These are phyloP conservation scores for Trifolium fragiferum DNA, from an alignment of 306 rosid genomes.

Conservation along the genomic window DNA sequence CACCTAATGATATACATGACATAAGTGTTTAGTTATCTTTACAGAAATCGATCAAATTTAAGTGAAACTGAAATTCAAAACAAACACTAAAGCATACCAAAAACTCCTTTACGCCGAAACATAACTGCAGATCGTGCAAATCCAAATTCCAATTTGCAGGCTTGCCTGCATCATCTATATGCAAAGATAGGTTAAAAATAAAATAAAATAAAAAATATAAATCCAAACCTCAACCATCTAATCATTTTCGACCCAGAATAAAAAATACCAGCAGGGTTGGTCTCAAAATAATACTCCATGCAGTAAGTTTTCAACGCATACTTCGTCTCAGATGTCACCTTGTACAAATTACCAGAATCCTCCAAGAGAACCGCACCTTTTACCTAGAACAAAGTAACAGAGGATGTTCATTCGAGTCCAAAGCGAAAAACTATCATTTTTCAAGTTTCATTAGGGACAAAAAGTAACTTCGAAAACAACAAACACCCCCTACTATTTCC, in stretches of 20 bases:
- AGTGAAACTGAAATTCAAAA: constrained; percentile 23
- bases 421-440: constrained; percentile 13
- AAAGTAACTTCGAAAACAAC: constrained; percentile 3
- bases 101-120: constrained; percentile 92
- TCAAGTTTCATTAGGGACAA: background rate
- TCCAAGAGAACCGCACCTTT: constrained; percentile 77
- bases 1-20: constrained; percentile 57
- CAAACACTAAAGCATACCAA: constrained; percentile 62
- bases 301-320: constrained; percentile 72
- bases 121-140: constrained; percentile 81
- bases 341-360: constrained; percentile 61
- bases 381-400: constrained; percentile 51
- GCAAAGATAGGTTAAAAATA: constrained; percentile 32
- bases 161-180: constrained; percentile 57
- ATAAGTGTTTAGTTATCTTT: constrained; percentile 31
- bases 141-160: constrained; percentile 59
- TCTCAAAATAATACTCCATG: constrained; percentile 82
- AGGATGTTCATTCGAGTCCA: constrained; percentile 24
- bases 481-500: constrained; percentile 1
- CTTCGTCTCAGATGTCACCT: constrained; percentile 86
- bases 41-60: constrained; percentile 21
- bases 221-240: constrained; percentile 26
- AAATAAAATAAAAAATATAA: constrained; percentile 22
- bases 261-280: constrained; percentile 58
- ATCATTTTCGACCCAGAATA: constrained; percentile 5